Conservation (phyloP, 495 filamentous ascomycete species). For the Aspergillus carlsbadensis region DNA sequence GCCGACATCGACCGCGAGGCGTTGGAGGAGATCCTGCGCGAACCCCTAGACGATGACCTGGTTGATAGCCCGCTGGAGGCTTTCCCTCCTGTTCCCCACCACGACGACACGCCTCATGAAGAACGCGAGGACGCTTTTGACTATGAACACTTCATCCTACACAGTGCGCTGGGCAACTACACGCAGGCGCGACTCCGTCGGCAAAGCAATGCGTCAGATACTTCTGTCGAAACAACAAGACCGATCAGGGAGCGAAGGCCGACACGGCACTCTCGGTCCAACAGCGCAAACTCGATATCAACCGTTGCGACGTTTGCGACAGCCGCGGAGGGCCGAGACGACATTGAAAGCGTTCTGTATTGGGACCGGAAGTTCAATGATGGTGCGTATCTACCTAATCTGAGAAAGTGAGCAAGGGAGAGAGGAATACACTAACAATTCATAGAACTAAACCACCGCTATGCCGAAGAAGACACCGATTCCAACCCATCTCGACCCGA, state of each 20-base stretch:
- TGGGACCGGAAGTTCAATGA: slow-evolving; percentile 45
- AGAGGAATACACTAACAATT: background rate
- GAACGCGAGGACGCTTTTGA: slow-evolving; percentile 97
- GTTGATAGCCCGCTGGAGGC: slow-evolving; percentile 23
- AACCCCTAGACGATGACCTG: slow-evolving; percentile 42
- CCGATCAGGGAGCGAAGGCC: slow-evolving; percentile 26
- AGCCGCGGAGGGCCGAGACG: slow-evolving; percentile 60
- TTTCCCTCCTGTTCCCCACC: slow-evolving; percentile 22
- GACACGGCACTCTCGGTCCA: slow-evolving; percentile 39
- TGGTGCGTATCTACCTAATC: slow-evolving; percentile 20
- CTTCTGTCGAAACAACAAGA: slow-evolving; percentile 73
- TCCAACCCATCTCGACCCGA: background rate
- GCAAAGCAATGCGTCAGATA: slow-evolving; percentile 60
- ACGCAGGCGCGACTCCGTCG: slow-evolving; percentile 48
- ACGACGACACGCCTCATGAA: slow-evolving; percentile 65
- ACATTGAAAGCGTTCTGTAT: slow-evolving; percentile 40
- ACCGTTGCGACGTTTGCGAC: slow-evolving; percentile 83
- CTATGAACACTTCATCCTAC: slow-evolving; percentile 93
- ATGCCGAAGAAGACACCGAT: background rate
- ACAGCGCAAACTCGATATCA: slow-evolving; percentile 68
- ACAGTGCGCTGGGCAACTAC: slow-evolving; percentile 80
- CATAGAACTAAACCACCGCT: slow-evolving; percentile 16
- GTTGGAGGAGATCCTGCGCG: slow-evolving; percentile 42
- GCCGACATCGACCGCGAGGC: slow-evolving; percentile 54
- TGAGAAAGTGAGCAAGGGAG: too few species aligned